Evolutionary conservation across 805 yeast genomes (phyloP).

Genomic region (Kuraishia piskuri): DNA sequence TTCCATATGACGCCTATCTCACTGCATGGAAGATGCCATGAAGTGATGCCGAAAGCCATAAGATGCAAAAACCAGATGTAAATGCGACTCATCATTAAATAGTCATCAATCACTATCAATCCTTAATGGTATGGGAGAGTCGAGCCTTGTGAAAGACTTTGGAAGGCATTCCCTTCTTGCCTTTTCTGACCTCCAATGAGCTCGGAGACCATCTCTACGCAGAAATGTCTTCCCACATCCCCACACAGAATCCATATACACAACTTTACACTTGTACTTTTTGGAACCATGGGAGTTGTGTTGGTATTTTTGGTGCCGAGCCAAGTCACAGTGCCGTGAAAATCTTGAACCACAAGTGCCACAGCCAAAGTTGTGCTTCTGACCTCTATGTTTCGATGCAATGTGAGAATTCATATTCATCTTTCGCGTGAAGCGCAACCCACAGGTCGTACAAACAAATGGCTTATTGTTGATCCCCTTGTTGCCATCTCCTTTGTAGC

Average conservation of each 20-base stretch:
- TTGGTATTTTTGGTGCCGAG: constrained; percentile 25
- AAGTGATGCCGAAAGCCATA: too few species aligned
- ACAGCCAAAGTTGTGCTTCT: constrained; percentile 22
- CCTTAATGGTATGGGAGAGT: background rate
- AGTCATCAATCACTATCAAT: background rate
- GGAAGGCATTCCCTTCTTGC: constrained; percentile 23
- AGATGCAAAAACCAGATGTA: too few species aligned
- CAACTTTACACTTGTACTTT: constrained; percentile 18
- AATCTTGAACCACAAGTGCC: constrained; percentile 18
- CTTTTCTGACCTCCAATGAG: constrained; percentile 26
- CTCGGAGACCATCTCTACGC: constrained; percentile 25
- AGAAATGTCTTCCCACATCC: constrained; percentile 27
- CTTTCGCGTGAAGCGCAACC: constrained; percentile 22
- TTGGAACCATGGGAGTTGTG: constrained; percentile 16
- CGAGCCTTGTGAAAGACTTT: background rate
- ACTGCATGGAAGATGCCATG: too few species aligned
- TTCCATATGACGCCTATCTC: too few species aligned
- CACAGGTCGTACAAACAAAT: constrained; percentile 11
- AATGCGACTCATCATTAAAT: too few species aligned
- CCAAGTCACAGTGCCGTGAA: constrained; percentile 25
- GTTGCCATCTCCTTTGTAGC: too few species aligned
- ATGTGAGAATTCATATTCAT: constrained; percentile 24
- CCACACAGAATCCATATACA: constrained; percentile 20
- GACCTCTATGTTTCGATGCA: constrained; percentile 23
- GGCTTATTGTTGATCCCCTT: background rate